Base-by-base conservation (phyloP, 352 stramenopile species). In the Globisporangium cystogenes region DNA sequence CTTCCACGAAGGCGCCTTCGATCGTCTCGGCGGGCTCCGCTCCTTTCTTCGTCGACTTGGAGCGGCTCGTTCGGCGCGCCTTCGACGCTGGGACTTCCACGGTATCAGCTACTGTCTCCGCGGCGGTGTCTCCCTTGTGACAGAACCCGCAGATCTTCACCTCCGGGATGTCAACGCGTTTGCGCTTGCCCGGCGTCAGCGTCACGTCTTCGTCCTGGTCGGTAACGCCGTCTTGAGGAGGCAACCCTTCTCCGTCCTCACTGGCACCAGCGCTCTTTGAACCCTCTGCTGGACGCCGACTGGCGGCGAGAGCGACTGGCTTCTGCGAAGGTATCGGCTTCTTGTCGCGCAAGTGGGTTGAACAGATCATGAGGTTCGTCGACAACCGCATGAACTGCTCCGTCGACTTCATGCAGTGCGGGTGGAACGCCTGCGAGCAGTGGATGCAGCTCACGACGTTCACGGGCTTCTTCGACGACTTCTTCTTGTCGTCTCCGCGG, bases 351-450 rank as follows among this genome's bases (percentile, higher is more conserved):
- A 95, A 61, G 64, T 97, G 88, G 20, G 79, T 90, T 1, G 83
- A 68, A 51, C 88, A 97, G 55, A 96, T 94, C 81, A 97, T 93
- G 42, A 95, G 67, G 52, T 83, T 90, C 33, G 62, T 79, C 1
- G 88, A 95, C 16, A 96, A 60, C 3, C 86, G 86, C 46, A 97
- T 79, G 31, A 84, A 87, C 49, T 91, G 81, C 26, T 87, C 81
- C 7, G 67, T 62, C 6, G 75, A 67, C 21, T 78, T 74, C 60
- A 97, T 86, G 46, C 88, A 97, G 8, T 81, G 54, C n/a, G 74
- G 58, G 33, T 96, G 87, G 23, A 90, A 89, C 5, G 80, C 82
- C 60, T 91, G 67, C 1, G 82, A 70, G 59, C 87, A 96, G 55
- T 94, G 87, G n/a, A 95, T 90, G 55, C 87, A 96, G 47, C 84